Evolutionary conservation across 257 asterid species (phyloP).

Genomic region (Solanum arcanum): DNA sequence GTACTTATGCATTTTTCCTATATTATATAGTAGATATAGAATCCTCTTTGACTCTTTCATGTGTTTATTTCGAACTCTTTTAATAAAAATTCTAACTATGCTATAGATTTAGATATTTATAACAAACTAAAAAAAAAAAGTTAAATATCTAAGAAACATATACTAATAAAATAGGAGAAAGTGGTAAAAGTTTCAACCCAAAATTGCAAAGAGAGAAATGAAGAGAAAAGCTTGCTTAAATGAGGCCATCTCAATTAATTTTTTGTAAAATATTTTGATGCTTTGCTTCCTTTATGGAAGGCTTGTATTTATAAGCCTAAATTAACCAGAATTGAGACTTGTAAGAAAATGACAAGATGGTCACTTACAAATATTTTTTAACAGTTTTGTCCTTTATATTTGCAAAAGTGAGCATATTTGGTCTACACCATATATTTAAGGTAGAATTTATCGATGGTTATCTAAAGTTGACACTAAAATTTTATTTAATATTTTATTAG

Average conservation of each 20-base stretch:
- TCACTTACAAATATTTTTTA: neutral
- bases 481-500: too few relatives aligned
- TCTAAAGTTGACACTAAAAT: neutral
- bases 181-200: neutral
- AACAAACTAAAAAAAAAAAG: neutral
- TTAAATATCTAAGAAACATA: neutral
- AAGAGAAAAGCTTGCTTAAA: neutral
- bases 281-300: neutral
- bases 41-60: too few relatives aligned
- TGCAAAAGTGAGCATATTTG: neutral
- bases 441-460: too few relatives aligned
- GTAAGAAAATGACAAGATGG: neutral
- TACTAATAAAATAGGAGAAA: neutral
- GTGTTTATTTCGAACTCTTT: too few relatives aligned
- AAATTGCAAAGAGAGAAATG: neutral
- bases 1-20: too few relatives aligned
- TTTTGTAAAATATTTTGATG: neutral
- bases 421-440: neutral
- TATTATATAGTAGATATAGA: too few relatives aligned
- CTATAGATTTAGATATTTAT: too few relatives aligned
- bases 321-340: neutral
- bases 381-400: neutral
- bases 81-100: too few relatives aligned
- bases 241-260: neutral
- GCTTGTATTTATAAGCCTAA: neutral